A percentile compares a stretch with the other conserved stretches of the same genome.
Conservation (phyloP, 306 rosid genomes). For the Inga laurina region DNA sequence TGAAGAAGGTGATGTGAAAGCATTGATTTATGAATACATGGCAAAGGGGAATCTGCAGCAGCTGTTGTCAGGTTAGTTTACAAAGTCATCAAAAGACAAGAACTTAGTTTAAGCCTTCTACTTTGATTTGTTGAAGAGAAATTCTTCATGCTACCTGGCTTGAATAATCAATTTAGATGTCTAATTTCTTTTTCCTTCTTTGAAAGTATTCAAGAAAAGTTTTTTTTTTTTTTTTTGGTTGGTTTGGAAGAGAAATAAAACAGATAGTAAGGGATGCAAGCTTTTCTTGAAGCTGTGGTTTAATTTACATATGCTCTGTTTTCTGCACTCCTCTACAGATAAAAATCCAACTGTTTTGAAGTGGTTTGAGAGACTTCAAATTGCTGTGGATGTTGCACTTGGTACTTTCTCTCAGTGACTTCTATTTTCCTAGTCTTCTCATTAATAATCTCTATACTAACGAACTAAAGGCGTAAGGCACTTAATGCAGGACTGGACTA, state of each 20-base stretch:
- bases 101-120: neutral
- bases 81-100: neutral
- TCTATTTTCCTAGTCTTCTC: neutral
- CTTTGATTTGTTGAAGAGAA: neutral
- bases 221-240: too few relatives aligned
- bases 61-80: slow-evolving; percentile 37
- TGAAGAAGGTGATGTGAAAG: slow-evolving; percentile 39
- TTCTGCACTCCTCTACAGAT: neutral
- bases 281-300: too few relatives aligned
- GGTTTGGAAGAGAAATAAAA: too few relatives aligned
- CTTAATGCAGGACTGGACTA: slow-evolving; percentile 17
- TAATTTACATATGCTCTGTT: neutral
- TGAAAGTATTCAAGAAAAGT: too few relatives aligned
- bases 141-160: neutral
- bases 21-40: slow-evolving; percentile 44
- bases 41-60: slow-evolving; percentile 37
- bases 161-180: neutral
- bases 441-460: neutral
- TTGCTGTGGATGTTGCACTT: slow-evolving; percentile 30
- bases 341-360: slow-evolving; percentile 8
- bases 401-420: slow-evolving; percentile 1
- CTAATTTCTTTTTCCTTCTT: too few relatives aligned
- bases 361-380: slow-evolving; percentile 27
- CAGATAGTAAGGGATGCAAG: too few relatives aligned
- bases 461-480: too few relatives aligned